Evolutionary conservation across 345 rosid genomes (phyloP).

Genomic region (Brassica napus): DNA sequence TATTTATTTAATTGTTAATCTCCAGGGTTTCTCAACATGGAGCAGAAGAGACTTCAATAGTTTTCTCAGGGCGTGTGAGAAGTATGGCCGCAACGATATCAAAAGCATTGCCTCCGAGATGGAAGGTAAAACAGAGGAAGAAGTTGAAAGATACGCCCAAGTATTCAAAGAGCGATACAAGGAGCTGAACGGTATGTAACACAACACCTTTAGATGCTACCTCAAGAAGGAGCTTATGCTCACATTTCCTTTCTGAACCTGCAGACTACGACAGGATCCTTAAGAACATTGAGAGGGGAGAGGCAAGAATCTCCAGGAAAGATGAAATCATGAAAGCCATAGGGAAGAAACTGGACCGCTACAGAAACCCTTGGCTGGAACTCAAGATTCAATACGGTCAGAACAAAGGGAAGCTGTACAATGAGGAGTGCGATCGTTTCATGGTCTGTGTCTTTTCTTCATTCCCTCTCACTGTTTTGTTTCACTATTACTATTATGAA

Average conservation of each 20-base stretch:
- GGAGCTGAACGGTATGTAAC: conserved; percentile 70
- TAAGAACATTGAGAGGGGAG: conserved; percentile 97
- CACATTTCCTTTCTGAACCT: background rate
- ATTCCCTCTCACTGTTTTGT: background rate
- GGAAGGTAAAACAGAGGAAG: conserved; percentile 95
- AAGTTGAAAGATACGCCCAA: conserved; percentile 90
- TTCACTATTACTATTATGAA: background rate
- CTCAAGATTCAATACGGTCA: conserved; percentile 97
- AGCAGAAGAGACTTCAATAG: conserved; percentile 94
- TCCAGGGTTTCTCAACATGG: conserved; percentile 96
- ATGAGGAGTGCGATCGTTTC: conserved; percentile 97
- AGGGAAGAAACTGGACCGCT: conserved; percentile 95
- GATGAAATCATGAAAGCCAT: conserved; percentile 99
- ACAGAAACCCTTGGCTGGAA: conserved; percentile 99
- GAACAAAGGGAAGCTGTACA: conserved; percentile 93
- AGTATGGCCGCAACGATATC: conserved; percentile 95
- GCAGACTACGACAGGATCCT: conserved; percentile 94
- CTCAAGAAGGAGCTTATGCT: background rate
- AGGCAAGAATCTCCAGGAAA: conserved; percentile 95
- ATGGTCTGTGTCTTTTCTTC: conserved; percentile 47
- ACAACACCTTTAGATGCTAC: background rate
- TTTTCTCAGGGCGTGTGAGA: conserved; percentile 94
- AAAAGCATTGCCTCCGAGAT: conserved; percentile 84
- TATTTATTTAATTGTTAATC: conserved; percentile 5
- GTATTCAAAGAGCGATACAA: conserved; percentile 90